Base-by-base conservation (phyloP, 306 rosid species). In the Ormosia semicastrata region DNA sequence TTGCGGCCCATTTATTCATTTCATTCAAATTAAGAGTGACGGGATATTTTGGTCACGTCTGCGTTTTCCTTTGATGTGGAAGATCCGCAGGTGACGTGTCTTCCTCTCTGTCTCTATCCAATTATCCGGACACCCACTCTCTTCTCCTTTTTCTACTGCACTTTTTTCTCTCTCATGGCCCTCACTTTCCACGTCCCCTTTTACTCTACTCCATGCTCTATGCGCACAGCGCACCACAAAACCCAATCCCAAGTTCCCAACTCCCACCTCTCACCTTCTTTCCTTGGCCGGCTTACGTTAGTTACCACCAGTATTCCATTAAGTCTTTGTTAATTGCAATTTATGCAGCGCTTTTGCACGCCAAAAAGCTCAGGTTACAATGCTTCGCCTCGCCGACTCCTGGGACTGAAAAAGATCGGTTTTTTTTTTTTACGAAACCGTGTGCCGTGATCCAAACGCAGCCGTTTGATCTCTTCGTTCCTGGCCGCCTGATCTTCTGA, bases 21-120 rank as follows among this genome's bases (percentile, higher is more conserved):
- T 5, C 1, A 15, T 15, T 24, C 24, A 24, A 24, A 24, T 34
- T 0, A 0, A 37, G 30, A 7, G 50, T 32, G 43, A 82, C 4
- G 49, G 68, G 69, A 77, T 77, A 43, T 74, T 75, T 60, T 12
- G 58, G 9, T 56, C 29, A n/a, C 2, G 14, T 47, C 4, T 0
- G 0, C 6, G 33, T 3, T 36, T 52, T 8, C 15, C 34, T 34
- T 40, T 30, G 37, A 40, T 56, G 46, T 18, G 14, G 65, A 56
- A 84, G 81, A 84, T 80, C 58, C 83, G 49, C 37, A n/a, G 29
- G 68, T 82, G 91, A 90, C 92, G 90, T 92, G 90, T 92, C 84
- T 74, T 80, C 39, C 81, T 78, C 79, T 69, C 87, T 71, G 85
- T 89, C 92, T 79, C 87, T 82, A 86, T 85, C 85, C 53, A 86